Evolutionary conservation across 192 early-diverging fungal genomes (phyloP).

Genomic region (Backusella circina): DNA sequence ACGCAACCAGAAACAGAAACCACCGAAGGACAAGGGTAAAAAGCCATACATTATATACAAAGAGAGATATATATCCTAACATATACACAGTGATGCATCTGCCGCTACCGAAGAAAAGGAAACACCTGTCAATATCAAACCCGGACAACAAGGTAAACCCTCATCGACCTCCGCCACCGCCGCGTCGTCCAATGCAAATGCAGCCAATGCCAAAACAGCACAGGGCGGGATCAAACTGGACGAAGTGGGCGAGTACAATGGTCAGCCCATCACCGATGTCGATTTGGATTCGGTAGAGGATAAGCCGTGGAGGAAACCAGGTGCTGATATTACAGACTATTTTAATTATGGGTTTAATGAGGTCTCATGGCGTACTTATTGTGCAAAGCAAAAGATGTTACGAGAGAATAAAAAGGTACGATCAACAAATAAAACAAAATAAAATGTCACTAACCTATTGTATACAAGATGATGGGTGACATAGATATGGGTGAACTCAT

Average conservation of each 20-base stretch:
- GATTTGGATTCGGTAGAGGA: conserved; percentile 93
- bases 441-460: neutral
- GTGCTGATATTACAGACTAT: conserved; percentile 96
- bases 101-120: neutral
- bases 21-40: neutral
- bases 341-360: conserved; percentile 99
- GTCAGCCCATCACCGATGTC: conserved; percentile 80
- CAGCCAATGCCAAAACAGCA: conserved; percentile 1
- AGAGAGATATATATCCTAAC: too few relatives aligned
- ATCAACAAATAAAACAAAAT: neutral
- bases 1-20: conserved; percentile 23
- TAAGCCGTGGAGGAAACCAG: conserved; percentile 94
- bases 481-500: conserved; percentile 46
- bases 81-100: neutral
- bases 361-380: conserved; percentile 91
- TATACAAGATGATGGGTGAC: conserved; percentile 36
- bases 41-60: too few relatives aligned
- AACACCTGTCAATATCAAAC: conserved; percentile 48
- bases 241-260: conserved; percentile 73
- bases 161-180: conserved; percentile 35
- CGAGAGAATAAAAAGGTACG: conserved; percentile 58
- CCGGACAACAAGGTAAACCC: conserved; percentile 32
- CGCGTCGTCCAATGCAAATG: conserved; percentile 32
- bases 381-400: conserved; percentile 86
- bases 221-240: conserved; percentile 58